Conservation (phyloP, 2,329 filamentous ascomycete genomes). For the Pyrenochaeta sp. region DNA sequence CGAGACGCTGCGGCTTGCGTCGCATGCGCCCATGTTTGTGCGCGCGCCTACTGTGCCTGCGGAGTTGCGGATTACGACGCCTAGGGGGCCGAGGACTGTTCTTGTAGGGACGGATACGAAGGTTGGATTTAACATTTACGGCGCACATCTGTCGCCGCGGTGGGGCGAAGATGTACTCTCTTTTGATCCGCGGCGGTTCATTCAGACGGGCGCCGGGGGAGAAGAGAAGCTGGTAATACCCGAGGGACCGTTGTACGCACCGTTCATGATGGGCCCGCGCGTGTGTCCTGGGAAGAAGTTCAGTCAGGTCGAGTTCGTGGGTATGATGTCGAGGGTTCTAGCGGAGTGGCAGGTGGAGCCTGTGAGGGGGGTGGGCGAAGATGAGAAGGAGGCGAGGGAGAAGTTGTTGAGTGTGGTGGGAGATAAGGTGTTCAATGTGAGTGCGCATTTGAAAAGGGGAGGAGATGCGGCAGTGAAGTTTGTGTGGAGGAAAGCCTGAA, state of each 20-base stretch:
- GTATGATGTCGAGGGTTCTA: slow-evolving; percentile 19
- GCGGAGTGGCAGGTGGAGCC: slow-evolving; percentile 20
- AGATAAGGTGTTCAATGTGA: slow-evolving; percentile 24
- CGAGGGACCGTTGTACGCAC: slow-evolving; percentile 17
- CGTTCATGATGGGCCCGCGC: slow-evolving; percentile 35
- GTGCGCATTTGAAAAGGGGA: slow-evolving; percentile 22
- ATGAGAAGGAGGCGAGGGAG: slow-evolving; percentile 8
- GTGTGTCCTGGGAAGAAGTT: slow-evolving; percentile 34
- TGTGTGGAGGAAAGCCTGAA: neutral
- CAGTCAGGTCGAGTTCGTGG: slow-evolving; percentile 31
- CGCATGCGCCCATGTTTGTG: slow-evolving; percentile 20
- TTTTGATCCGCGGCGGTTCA: slow-evolving; percentile 45
- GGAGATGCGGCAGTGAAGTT: slow-evolving; percentile 14
- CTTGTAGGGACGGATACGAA: slow-evolving; percentile 12
- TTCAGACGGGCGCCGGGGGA: slow-evolving; percentile 10
- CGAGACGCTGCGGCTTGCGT: slow-evolving; percentile 20
- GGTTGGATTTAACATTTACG: slow-evolving; percentile 22
- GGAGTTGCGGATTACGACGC: slow-evolving; percentile 9
- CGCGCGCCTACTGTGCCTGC: slow-evolving; percentile 9
- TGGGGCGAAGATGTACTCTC: slow-evolving; percentile 26
- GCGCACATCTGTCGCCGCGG: slow-evolving; percentile 33
- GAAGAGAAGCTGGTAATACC: slow-evolving; percentile 16
- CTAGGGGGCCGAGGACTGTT: slow-evolving; percentile 3
- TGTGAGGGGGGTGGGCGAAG: slow-evolving; percentile 11
- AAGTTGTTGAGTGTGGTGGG: slow-evolving; percentile 13